Percentiles rank a stretch among this genome's conserved stretches.
phyloP scores from a whole-genome alignment of 2,329 filamentous ascomycete species.

The Chaetomium globosum region DNA sequence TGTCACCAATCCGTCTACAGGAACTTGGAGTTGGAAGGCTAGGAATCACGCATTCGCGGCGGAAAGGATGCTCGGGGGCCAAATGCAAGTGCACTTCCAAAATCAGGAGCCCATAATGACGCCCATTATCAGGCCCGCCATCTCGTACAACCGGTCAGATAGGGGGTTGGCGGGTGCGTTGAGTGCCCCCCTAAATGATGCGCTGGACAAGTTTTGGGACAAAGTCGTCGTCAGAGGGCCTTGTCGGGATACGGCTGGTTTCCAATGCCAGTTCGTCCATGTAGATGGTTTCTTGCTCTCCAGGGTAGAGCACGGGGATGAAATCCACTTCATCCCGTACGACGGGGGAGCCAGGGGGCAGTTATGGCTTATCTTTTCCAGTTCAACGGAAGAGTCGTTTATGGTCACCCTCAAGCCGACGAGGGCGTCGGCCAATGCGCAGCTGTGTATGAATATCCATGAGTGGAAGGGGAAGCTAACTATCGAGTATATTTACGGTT shows the following conservation, averaged over 20 bases:
- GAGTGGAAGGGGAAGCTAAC: slow-evolving; percentile 16
- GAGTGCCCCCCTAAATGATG: background rate
- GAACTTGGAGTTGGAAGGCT: background rate
- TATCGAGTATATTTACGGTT: slow-evolving; percentile 4
- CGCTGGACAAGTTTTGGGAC: background rate
- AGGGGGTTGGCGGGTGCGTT: too few species aligned
- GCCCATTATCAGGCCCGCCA: background rate
- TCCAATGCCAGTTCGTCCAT: slow-evolving; percentile 9
- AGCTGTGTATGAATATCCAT: slow-evolving; percentile 16
- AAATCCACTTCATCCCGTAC: slow-evolving; percentile 3
- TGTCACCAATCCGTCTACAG: background rate
- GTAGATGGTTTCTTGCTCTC: background rate
- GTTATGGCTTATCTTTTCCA: slow-evolving; percentile 2
- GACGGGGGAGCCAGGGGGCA: background rate
- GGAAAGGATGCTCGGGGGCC: background rate
- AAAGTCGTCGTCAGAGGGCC: slow-evolving; percentile 13
- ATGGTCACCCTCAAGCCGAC: slow-evolving; percentile 1
- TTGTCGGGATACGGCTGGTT: background rate
- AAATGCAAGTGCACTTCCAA: background rate
- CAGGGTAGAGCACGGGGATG: slow-evolving; percentile 7
- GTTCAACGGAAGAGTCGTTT: background rate
- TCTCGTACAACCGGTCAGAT: background rate
- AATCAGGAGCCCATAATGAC: background rate
- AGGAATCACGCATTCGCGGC: background rate
- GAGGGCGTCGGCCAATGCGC: slow-evolving; percentile 6